Base-by-base conservation (phyloP, 78 protist genomes). In the Tieghemostelium lacteum region DNA sequence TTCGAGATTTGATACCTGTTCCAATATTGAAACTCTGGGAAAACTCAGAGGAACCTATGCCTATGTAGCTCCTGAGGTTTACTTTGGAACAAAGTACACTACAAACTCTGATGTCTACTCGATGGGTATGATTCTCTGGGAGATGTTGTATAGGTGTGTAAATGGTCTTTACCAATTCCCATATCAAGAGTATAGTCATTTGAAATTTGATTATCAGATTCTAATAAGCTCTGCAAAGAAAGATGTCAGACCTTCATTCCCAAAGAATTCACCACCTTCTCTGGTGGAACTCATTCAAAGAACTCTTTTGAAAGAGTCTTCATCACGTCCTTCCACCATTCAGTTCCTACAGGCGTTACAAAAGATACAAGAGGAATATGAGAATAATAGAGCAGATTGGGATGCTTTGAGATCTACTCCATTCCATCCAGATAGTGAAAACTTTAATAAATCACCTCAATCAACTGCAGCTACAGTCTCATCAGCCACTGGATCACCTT, bases 51-150 rank as follows among this genome's bases (percentile, higher is more conserved):
- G 95, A 3, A 92, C 95, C 36, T 76, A 73, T 42, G 86, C 95
- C 12, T 80, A 92, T 49, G 86, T 75, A 0, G 77, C 95, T 37
- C 95, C 95, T 2, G 92, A 92, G 31, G 86, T 92, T 42, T 89
- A 75, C 42, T 75, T 75, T 66, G 94, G 94, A 17, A 74, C 52
- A 34, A 75, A 89, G 45, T 89, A 75, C 70, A 89, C 94, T 2
- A 34, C 72, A 24, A 89, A 89, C 62, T 64, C 75, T 31, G 94
- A 89, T 55, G 94, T 89, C 52, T 89, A 69, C 62, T 75, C 88
- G 54, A 74, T 89, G 87, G 94, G 94, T 34, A 77, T 89, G 60
- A 75, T 73, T 52, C 14, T 89, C 1, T 89, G 94, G 94, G 94
- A 89, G 74, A 89, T 89, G 94, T 65, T 73, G 3, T 89, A 77